These are phyloP conservation scores for Aspergillus flavus DNA, from an alignment of 2,329 filamentous ascomycete species.

Conservation along the genomic window DNA sequence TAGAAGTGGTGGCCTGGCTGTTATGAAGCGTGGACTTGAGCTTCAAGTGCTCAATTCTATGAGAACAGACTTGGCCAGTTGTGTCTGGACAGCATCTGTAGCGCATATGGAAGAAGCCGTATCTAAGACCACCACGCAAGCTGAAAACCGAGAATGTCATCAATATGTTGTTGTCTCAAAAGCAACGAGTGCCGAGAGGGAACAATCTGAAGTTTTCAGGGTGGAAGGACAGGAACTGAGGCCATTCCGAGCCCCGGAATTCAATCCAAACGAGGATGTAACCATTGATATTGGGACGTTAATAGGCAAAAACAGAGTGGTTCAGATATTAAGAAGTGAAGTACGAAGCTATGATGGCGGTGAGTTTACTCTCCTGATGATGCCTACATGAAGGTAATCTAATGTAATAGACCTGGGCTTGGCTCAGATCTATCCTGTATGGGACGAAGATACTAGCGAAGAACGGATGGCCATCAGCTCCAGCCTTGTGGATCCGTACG, in stretches of 20 bases:
- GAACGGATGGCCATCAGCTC: slow-evolving; percentile 75
- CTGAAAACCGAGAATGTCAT: slow-evolving; percentile 59
- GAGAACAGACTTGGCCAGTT: slow-evolving; percentile 71
- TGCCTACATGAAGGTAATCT: slow-evolving; percentile 14
- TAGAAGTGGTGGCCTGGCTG: slow-evolving; percentile 68
- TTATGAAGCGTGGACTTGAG: slow-evolving; percentile 77
- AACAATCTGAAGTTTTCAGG: slow-evolving; percentile 77
- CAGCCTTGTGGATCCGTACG: slow-evolving; percentile 83
- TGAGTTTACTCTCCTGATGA: slow-evolving; percentile 50
- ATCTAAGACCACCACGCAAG: slow-evolving; percentile 52
- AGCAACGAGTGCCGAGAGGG: slow-evolving; percentile 63
- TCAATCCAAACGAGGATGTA: slow-evolving; percentile 83
- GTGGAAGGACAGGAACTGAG: slow-evolving; percentile 74
- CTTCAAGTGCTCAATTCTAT: slow-evolving; percentile 71
- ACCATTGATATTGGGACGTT: slow-evolving; percentile 86
- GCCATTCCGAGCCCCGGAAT: slow-evolving; percentile 79
- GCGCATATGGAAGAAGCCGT: slow-evolving; percentile 50
- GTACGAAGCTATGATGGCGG: slow-evolving; percentile 88
- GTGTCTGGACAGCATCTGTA: slow-evolving; percentile 76
- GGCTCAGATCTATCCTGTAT: slow-evolving; percentile 87
- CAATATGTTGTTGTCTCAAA: slow-evolving; percentile 84
- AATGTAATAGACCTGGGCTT: slow-evolving; percentile 71
- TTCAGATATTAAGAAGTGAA: slow-evolving; percentile 85
- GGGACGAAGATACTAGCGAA: slow-evolving; percentile 82
- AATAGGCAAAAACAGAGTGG: slow-evolving; percentile 75